phyloP scores from a whole-genome alignment of 805 yeast species.

The Nakazawaea ishiwadae region DNA sequence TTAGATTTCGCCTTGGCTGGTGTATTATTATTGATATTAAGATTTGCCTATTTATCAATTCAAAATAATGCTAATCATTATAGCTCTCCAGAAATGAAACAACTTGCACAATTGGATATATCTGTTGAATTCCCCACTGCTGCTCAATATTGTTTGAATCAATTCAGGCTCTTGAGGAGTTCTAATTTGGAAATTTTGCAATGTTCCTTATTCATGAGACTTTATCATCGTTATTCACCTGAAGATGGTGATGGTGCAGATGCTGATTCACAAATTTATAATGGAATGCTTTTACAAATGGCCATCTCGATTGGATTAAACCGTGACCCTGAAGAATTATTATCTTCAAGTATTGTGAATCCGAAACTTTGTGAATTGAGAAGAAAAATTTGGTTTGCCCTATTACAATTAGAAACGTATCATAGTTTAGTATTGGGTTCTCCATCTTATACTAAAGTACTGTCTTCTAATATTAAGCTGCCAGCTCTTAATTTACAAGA shows the following conservation, averaged over 20 bases:
- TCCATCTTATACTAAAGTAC: constrained; percentile 30
- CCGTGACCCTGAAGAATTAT: constrained; percentile 50
- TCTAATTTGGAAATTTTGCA: constrained; percentile 41
- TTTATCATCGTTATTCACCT: constrained; percentile 39
- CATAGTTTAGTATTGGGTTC: constrained; percentile 38
- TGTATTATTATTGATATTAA: constrained; percentile 4
- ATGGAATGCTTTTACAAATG: constrained; percentile 51
- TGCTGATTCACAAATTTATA: constrained; percentile 37
- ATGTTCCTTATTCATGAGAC: constrained; percentile 37
- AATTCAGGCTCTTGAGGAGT: constrained; percentile 37
- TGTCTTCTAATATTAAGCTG: constrained; percentile 36
- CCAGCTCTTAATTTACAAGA: constrained; percentile 31
- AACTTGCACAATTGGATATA: constrained; percentile 17
- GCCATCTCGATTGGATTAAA: constrained; percentile 54
- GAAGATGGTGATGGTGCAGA: constrained; percentile 47
- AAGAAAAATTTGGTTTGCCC: constrained; percentile 45
- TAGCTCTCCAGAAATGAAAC: not conserved
- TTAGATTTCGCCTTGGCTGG: constrained; percentile 14
- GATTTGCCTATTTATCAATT: constrained; percentile 10
- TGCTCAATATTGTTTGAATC: constrained; percentile 43
- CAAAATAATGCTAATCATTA: not conserved
- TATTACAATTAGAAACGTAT: constrained; percentile 36
- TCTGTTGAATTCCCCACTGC: constrained; percentile 35
- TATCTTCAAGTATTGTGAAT: too few species aligned
- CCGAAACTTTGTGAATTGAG: constrained; percentile 32